A percentile compares a stretch with the other conserved stretches of the same genome.
These are phyloP conservation scores for Clavispora carvajalis DNA, from an alignment of 805 yeast genomes.

Conservation along the genomic window DNA sequence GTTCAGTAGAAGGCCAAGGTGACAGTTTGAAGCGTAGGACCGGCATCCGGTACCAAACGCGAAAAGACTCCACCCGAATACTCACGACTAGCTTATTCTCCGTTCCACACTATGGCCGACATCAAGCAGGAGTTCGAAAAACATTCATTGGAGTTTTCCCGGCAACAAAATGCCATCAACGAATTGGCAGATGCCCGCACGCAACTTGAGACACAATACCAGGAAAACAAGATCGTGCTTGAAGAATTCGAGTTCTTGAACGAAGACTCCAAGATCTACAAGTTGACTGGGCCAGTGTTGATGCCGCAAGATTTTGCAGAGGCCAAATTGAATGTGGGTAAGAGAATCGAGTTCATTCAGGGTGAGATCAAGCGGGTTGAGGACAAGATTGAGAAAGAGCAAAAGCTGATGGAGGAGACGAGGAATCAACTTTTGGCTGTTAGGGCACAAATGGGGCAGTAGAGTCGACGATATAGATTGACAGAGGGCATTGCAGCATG, in stretches of 20 bases:
- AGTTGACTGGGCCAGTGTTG: slow-evolving; percentile 87
- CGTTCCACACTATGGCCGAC: slow-evolving; percentile 18
- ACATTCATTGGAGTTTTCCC: slow-evolving; percentile 41
- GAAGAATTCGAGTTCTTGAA: slow-evolving; percentile 66
- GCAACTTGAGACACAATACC: slow-evolving; percentile 85
- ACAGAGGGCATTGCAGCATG: too few species aligned
- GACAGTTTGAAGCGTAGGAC: not conserved
- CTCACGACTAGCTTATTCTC: not conserved
- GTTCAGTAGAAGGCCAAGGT: too few species aligned
- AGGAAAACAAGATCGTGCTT: slow-evolving; percentile 86
- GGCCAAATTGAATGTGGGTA: slow-evolving; percentile 77
- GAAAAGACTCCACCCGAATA: not conserved
- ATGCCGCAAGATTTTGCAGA: slow-evolving; percentile 84
- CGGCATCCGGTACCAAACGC: not conserved
- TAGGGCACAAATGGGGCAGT: slow-evolving; percentile 27
- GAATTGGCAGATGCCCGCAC: slow-evolving; percentile 71
- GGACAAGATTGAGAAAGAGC: slow-evolving; percentile 46
- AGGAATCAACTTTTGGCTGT: slow-evolving; percentile 50
- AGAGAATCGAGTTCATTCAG: slow-evolving; percentile 83
- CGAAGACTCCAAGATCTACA: slow-evolving; percentile 73
- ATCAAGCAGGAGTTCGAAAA: slow-evolving; percentile 35
- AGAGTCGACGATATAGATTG: too few species aligned
- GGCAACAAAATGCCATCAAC: slow-evolving; percentile 41
- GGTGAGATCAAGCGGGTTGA: slow-evolving; percentile 76
- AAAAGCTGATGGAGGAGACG: slow-evolving; percentile 49